Base-by-base conservation (phyloP, 108 stramenopile genomes). In the Aurantiochytrium sp. region DNA sequence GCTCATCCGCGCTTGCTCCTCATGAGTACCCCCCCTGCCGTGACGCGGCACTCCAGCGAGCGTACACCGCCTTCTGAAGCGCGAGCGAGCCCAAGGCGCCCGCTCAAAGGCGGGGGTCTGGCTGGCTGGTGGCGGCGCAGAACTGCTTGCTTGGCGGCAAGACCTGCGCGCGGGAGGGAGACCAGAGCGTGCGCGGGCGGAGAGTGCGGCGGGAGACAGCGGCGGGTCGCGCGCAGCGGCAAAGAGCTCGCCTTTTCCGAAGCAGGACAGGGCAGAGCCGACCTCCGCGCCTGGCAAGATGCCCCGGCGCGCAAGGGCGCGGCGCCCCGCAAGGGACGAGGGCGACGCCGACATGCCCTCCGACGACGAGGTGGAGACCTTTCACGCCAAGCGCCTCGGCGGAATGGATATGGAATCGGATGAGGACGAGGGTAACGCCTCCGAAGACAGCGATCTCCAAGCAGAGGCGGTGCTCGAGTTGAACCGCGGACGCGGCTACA, bases 381-480 rank as follows among this genome's bases (percentile, higher is more conserved):
- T 69, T 23, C 64, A 69, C 64, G 42, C 64, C 42, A 28, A 42
- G 35, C 8, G 64, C 14, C 64, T 69, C 42, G 64, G 64, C 64
- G 64, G 25, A n/a, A 23, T 23, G 64, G 64, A 18, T 23, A 28
- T 69, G 64, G 64, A 42, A 10, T 69, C 42, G 42, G 64, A 69
- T 12, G 64, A 69, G 35, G 64, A 69, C 64, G 64, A 25, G 2
- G 43, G 72, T 3, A 73, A 42, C 43, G 91, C 91, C 47, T 91
- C 91, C 60, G 91, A 90, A 28, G 91, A 91, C 58, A 91, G 91
- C 28, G 91, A 91, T 25, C 87, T 89, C 21, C 89, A 91, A 57
- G 91, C 89, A 43, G 90, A 88, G 64, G 92, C 91, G 19, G 91
- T 91, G 44, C 90, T 90, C 4, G 91, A 92, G 60, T 88, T 92